Percentiles rank a stretch among this genome's conserved stretches.
These are phyloP conservation scores for Coniella vitis DNA, from an alignment of 2,329 filamentous ascomycete genomes.

Conservation along the genomic window DNA sequence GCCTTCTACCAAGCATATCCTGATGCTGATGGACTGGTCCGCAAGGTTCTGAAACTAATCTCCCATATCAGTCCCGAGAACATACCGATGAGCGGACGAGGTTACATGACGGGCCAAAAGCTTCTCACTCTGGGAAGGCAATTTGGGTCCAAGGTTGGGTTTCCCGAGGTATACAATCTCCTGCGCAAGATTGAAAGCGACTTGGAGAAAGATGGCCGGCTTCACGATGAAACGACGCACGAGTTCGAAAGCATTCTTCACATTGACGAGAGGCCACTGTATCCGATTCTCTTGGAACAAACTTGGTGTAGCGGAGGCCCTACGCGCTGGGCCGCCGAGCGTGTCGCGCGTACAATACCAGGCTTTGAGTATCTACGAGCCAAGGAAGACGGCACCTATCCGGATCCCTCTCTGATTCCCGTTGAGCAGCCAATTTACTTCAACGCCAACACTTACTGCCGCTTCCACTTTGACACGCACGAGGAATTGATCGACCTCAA, in stretches of 20 bases:
- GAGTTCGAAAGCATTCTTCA: slow-evolving; percentile 32
- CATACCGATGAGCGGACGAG: slow-evolving; percentile 37
- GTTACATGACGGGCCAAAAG: slow-evolving; percentile 49
- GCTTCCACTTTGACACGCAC: slow-evolving; percentile 59
- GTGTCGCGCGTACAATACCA: slow-evolving; percentile 32
- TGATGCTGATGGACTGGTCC: slow-evolving; percentile 55
- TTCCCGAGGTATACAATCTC: slow-evolving; percentile 7
- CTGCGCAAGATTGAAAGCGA: slow-evolving; percentile 20
- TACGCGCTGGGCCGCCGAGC: slow-evolving; percentile 56
- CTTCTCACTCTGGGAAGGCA: slow-evolving; percentile 53
- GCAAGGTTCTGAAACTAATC: slow-evolving; percentile 23
- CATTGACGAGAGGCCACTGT: slow-evolving; percentile 56
- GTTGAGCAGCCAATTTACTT: slow-evolving; percentile 47
- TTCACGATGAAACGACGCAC: background rate
- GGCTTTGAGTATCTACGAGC: slow-evolving; percentile 25
- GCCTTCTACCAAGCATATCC: slow-evolving; percentile 61
- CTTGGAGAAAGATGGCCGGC: background rate
- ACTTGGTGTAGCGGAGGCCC: slow-evolving; percentile 56
- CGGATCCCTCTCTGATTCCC: slow-evolving; percentile 17
- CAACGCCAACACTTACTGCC: slow-evolving; percentile 66
- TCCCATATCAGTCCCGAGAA: background rate
- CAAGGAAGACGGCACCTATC: slow-evolving; percentile 20
- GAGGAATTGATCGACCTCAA: slow-evolving; percentile 51
- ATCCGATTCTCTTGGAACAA: slow-evolving; percentile 61
- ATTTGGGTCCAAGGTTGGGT: slow-evolving; percentile 40